phyloP scores from a whole-genome alignment of 2,329 filamentous ascomycete species.

The Exophiala oligosperma region DNA sequence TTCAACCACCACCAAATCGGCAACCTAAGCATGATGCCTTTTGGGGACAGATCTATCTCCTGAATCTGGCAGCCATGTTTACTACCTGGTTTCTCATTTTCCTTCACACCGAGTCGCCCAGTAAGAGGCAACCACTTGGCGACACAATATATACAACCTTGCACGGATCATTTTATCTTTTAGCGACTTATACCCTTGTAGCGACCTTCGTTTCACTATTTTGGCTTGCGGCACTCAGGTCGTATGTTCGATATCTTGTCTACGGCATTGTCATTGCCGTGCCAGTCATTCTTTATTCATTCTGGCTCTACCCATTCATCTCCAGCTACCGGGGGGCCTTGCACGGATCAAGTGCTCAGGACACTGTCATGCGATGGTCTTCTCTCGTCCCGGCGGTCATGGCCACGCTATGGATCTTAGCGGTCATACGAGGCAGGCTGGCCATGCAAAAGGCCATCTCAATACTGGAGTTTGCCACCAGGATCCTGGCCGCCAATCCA shows the following conservation, averaged over 20 bases:
- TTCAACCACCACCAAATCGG: conserved; percentile 63
- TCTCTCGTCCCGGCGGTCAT: conserved; percentile 74
- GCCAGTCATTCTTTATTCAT: conserved; percentile 81
- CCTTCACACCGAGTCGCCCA: conserved; percentile 77
- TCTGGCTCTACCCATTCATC: conserved; percentile 87
- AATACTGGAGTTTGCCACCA: conserved; percentile 88
- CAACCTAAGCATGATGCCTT: conserved; percentile 83
- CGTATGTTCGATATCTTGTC: conserved; percentile 83
- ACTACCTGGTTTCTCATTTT: conserved; percentile 87
- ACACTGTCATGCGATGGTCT: conserved; percentile 83
- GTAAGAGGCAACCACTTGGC: conserved; percentile 69
- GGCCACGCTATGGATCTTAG: conserved; percentile 77
- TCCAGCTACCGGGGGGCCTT: conserved; percentile 80
- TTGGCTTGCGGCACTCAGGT: conserved; percentile 85
- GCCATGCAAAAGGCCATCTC: conserved; percentile 80
- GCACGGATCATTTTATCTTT: conserved; percentile 81
- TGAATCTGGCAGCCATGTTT: conserved; percentile 78
- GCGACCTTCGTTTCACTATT: conserved; percentile 82
- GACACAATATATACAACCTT: conserved; percentile 94
- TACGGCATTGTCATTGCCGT: conserved; percentile 79
- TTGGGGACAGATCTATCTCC: conserved; percentile 87
- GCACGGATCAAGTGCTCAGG: conserved; percentile 77
- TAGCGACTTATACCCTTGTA: conserved; percentile 89
- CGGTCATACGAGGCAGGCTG: conserved; percentile 76
- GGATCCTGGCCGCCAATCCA: conserved; percentile 81